Evolutionary conservation across 1,139 yeast species (phyloP).

Genomic region (Debaryomyces sp.): DNA sequence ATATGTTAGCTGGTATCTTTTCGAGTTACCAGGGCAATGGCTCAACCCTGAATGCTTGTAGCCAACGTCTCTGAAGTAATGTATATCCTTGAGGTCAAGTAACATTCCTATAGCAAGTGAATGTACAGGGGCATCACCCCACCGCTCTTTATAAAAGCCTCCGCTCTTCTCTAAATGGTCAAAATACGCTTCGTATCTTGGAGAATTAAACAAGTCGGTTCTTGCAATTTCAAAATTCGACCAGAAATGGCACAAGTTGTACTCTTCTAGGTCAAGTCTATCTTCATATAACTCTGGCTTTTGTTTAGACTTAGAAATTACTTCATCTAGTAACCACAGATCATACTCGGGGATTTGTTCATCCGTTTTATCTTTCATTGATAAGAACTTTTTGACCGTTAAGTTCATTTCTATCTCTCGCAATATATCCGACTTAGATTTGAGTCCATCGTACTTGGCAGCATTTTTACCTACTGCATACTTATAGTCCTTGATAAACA

Average conservation of each 20-base stretch:
- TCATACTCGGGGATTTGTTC: conserved; percentile 30
- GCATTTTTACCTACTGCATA: conserved; percentile 25
- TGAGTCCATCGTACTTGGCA: conserved; percentile 24
- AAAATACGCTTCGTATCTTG: conserved; percentile 65
- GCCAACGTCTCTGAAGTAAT: conserved; percentile 89
- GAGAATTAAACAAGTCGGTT: conserved; percentile 68
- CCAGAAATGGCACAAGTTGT: conserved; percentile 89
- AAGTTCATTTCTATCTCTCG: conserved; percentile 31
- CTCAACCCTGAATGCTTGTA: conserved; percentile 76
- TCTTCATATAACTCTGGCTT: conserved; percentile 50
- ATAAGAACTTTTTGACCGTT: conserved; percentile 27
- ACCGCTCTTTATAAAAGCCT: conserved; percentile 84
- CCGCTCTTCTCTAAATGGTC: conserved; percentile 66
- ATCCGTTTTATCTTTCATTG: conserved; percentile 22
- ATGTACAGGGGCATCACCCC: conserved; percentile 97
- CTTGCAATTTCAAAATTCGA: conserved; percentile 90
- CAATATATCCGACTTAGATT: conserved; percentile 23
- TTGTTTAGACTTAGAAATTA: conserved; percentile 27
- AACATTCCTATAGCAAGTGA: conserved; percentile 80
- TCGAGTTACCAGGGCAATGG: conserved; percentile 80
- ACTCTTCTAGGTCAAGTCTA: conserved; percentile 64
- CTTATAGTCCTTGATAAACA: conserved; percentile 46
- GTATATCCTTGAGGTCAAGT: conserved; percentile 66
- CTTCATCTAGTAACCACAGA: conserved; percentile 24
- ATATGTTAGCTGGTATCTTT: conserved; percentile 50